A percentile compares a stretch with the other conserved stretches of the same genome.
These are phyloP conservation scores for Colletotrichum simmondsii DNA, from an alignment of 2,329 filamentous ascomycete species.

Conservation along the genomic window DNA sequence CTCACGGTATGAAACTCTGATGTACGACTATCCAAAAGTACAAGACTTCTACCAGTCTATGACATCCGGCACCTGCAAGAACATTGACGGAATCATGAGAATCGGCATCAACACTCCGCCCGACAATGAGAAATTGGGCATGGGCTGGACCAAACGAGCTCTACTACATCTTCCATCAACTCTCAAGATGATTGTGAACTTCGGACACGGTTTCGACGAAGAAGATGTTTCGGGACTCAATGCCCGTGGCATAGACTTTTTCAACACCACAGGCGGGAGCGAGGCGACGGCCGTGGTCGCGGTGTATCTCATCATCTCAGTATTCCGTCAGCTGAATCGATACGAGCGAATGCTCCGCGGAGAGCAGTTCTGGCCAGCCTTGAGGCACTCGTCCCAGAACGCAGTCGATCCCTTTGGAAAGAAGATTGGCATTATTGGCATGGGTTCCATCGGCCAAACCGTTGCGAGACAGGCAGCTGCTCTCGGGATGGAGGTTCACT, in stretches of 20 bases:
- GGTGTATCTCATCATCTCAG: conserved; percentile 6
- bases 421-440: conserved; percentile 8
- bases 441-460: conserved; percentile 14
- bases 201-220: conserved; percentile 6
- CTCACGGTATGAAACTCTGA: background rate
- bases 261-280: conserved; percentile 10
- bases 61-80: background rate
- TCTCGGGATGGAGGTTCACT: conserved; percentile 15
- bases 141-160: conserved; percentile 12
- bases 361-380: background rate
- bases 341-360: conserved; percentile 14
- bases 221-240: conserved; percentile 2
- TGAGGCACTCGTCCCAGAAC: background rate
- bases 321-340: background rate
- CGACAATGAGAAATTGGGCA: background rate
- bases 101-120: background rate
- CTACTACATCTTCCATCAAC: background rate
- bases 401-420: conserved; percentile 7
- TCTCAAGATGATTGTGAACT: conserved; percentile 9
- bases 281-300: conserved; percentile 17
- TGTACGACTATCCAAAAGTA: background rate
- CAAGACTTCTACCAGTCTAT: conserved; percentile 4
- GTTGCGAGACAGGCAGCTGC: conserved; percentile 1
- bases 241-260: background rate
- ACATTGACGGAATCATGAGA: background rate